phyloP scores from a whole-genome alignment of 169 alveolate genomes.

The Cytauxzoon felis region DNA sequence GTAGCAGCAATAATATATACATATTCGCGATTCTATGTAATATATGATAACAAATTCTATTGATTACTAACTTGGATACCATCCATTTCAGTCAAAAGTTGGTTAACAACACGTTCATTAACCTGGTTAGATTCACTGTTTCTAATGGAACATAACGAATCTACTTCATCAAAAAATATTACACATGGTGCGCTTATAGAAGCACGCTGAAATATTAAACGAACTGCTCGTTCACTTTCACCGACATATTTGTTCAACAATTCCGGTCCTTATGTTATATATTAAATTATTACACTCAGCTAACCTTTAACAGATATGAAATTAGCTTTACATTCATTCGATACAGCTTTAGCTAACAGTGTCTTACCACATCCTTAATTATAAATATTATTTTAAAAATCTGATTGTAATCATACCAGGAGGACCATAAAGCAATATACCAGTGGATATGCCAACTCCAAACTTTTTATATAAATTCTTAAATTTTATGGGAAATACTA shows the following conservation, averaged over 20 bases:
- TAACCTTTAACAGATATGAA: constrained; percentile 91
- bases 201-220: constrained; percentile 96
- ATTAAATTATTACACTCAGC: constrained; percentile 13
- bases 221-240: constrained; percentile 97
- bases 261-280: constrained; percentile 83
- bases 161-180: constrained; percentile 98
- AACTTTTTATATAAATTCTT: constrained; percentile 85
- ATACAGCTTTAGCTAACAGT: constrained; percentile 95
- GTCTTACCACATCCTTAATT: constrained; percentile 92
- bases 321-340: constrained; percentile 93
- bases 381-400: background rate
- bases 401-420: constrained; percentile 75
- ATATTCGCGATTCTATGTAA: constrained; percentile 68
- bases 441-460: constrained; percentile 91
- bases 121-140: constrained; percentile 85
- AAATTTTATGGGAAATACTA: constrained; percentile 88
- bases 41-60: background rate
- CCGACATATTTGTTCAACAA: constrained; percentile 98
- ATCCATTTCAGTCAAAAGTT: constrained; percentile 97
- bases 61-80: constrained; percentile 85
- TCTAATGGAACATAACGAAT: constrained; percentile 93
- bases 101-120: constrained; percentile 96
- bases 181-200: constrained; percentile 95
- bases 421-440: constrained; percentile 97
- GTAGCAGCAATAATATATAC: constrained; percentile 99